Base-by-base conservation (phyloP, 805 yeast species). In the Candida schatavii region DNA sequence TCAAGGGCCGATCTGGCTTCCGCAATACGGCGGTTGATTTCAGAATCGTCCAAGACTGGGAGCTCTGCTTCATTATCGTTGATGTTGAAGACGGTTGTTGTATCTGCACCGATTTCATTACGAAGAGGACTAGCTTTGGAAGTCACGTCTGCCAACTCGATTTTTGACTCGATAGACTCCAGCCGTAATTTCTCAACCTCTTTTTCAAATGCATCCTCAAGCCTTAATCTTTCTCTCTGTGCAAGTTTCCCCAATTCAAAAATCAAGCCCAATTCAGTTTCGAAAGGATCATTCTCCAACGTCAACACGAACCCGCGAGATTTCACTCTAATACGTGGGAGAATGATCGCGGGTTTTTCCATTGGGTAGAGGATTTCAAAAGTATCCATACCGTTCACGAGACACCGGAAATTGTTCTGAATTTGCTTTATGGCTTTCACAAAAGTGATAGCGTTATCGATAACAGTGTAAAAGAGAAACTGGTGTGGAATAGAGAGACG, bases 241-340 rank as follows among this genome's bases (percentile, higher is more conserved):
- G 83, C 91, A n/a, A 70, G 44, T 17, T 64, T 39, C 1, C 95
- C 95, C 9, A 84, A 69, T 50, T 83, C 82, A 52, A 75, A 81
- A 21, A 83, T 77, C 53, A 78, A 68, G 18, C 78, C 75, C 36
- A 90, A 63, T 51, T 87, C 82, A 5, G 81, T 70, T 60, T 91
- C 98, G 58, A 90, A 89, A 5, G 95, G 91, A 61, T 91, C 97
- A 59, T 87, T 95, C 42, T 87, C 96, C 47, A 89, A 70, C 19
- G 83, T 72, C 29, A 89, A 64, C 3, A 83, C 68, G 47, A 87
- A 70, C 31, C 77, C 67, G 4, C 68, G 68, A 0, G 95, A 69
- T 32, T 66, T 73, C 28, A 89, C 49, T 18, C 75, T 72, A 2
- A 88, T 62, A 17, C 63, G 66, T 11, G 90, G 90, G 5, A 91